Percentiles rank a stretch among this genome's conserved stretches.
These are phyloP conservation scores for Dipteronia sinensis DNA, from an alignment of 345 rosid species.

Conservation along the genomic window DNA sequence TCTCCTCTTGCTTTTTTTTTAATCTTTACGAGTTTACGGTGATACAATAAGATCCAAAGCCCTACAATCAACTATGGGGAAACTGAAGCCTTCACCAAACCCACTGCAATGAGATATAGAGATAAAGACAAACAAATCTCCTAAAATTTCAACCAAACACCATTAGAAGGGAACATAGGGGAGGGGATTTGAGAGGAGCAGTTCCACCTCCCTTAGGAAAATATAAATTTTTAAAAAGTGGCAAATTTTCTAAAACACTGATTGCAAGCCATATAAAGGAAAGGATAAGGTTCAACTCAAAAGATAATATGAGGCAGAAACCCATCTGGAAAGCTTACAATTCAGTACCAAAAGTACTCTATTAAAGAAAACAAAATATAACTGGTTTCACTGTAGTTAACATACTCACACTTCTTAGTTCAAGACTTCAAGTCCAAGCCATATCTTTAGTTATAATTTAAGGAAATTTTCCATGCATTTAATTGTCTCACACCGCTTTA, in stretches of 20 bases:
- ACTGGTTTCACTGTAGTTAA: too few species aligned
- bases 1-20: background rate
- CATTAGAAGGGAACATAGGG: background rate
- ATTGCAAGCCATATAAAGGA: too few species aligned
- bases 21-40: background rate
- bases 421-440: background rate
- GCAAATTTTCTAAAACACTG: background rate
- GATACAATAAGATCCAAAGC: background rate
- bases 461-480: background rate
- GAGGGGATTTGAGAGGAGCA: background rate
- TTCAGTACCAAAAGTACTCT: too few species aligned
- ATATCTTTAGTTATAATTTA: background rate
- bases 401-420: too few species aligned
- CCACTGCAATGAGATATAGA: background rate
- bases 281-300: too few species aligned
- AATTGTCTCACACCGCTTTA: background rate
- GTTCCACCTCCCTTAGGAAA: background rate
- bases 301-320: too few species aligned
- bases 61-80: background rate
- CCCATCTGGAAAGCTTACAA: too few species aligned
- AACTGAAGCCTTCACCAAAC: constrained; percentile 6
- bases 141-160: background rate
- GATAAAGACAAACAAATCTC: background rate
- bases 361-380: too few species aligned
- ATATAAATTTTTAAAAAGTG: background rate